A percentile compares a stretch with the other conserved stretches of the same genome.
Evolutionary conservation across 371 early-diverging fungal genomes (phyloP).

Genomic region (Mortierella sp.): DNA sequence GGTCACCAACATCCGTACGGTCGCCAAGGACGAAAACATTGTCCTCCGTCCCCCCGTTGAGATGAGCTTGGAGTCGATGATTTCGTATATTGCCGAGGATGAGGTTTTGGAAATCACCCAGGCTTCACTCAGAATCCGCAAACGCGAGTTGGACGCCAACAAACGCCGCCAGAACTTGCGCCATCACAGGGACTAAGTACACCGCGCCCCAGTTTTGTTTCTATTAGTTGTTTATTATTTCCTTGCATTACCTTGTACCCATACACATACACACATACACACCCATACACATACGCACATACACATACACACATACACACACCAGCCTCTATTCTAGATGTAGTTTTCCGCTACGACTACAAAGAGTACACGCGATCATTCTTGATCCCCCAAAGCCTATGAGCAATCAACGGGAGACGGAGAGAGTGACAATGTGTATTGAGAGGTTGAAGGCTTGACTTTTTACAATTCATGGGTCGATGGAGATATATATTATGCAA

Average conservation of each 20-base stretch:
- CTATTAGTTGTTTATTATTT: conserved; percentile 2
- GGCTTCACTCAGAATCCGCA: conserved; percentile 75
- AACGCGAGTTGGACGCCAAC: conserved; percentile 75
- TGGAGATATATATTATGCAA: neutral
- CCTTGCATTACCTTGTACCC: conserved; percentile 4
- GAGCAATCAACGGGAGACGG: too few species aligned
- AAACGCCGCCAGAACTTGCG: conserved; percentile 68
- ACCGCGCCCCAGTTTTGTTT: neutral
- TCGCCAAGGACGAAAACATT: conserved; percentile 81
- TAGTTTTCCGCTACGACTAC: neutral
- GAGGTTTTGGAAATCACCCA: conserved; percentile 89
- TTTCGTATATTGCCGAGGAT: conserved; percentile 82
- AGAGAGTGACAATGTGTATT: too few species aligned
- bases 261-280: neutral
- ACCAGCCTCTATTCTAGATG: neutral
- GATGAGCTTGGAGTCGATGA: conserved; percentile 80
- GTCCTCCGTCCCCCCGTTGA: conserved; percentile 74
- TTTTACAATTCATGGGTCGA: neutral
- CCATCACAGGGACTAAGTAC: conserved; percentile 32
- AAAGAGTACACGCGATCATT: conserved; percentile 3
- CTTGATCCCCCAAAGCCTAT: neutral
- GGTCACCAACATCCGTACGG: conserved; percentile 81
- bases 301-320: conserved; percentile 1
- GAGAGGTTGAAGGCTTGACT: too few species aligned
- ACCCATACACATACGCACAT: neutral